Base-by-base conservation (phyloP, 1,139 yeast species). In the Protomyces inouyei region DNA sequence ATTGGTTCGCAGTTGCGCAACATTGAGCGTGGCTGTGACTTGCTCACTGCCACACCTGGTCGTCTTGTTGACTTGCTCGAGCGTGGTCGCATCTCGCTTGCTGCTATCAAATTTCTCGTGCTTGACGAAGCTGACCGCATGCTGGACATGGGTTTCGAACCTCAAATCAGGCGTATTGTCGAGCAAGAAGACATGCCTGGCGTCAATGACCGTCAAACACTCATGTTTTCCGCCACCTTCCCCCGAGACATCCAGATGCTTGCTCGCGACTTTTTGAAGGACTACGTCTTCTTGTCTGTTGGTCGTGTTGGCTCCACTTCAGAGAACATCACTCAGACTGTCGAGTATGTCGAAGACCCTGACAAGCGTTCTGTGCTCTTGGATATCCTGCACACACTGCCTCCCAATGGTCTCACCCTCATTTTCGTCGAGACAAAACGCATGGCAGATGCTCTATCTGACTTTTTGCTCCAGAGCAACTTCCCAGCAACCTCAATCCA, bases 91-190 rank as follows among this genome's bases (percentile, higher is more conserved):
- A 89, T 93, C 71, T 91, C 97, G 55, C 82, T 93, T 74, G 83
- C 85, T 70, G 90, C 89, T 80, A 91, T 93, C 79, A 90, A 88
- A 78, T 93, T 90, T 79, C 83, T 93, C 76, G 98, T 93, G 61
- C 83, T 93, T 71, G 98, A 93, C 79, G 98, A 93, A 83, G 98
- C 98, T 75, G 98, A 93, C 80, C 89, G 98, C 83, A 93, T 93
- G 98, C 85, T 93, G 80, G 98, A 93, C 86, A 93, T 93, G 98
- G 98, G 98, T 83, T 93, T 93, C 80, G 98, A 93, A 82, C 98
- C 98, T 70, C 98, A 93, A 83, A 93, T 93, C 76, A 89, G 98
- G 84, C 89, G 92, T 76, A 92, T 93, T 75, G 98, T 93, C 68
- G 96, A 93, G 79, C 96, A 88, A 72, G 92, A 95, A 81, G 97